phyloP scores from a whole-genome alignment of 768 basidiomycete genomes.

The Suillus fuscotomentosus region DNA sequence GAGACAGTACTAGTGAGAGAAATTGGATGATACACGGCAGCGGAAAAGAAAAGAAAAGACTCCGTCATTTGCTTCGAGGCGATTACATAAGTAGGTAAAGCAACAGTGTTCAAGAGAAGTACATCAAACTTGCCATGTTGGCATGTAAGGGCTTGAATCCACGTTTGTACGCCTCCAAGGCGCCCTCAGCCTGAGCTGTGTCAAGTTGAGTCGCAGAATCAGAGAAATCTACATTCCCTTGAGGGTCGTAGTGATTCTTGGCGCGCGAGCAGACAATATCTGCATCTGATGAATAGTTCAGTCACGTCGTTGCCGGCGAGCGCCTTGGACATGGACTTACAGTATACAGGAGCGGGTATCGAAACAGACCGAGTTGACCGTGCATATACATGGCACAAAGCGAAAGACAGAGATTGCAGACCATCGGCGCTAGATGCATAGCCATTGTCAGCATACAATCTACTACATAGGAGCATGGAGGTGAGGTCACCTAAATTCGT shows the following conservation, averaged over 20 bases:
- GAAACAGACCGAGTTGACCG: constrained; percentile 80
- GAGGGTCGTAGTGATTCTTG: constrained; percentile 78
- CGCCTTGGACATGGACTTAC: constrained; percentile 36
- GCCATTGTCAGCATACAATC: constrained; percentile 9
- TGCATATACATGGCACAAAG: constrained; percentile 79
- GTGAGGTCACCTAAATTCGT: constrained; percentile 52
- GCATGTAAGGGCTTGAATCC: constrained; percentile 57
- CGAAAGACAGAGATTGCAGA: constrained; percentile 69
- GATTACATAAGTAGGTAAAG: not conserved
- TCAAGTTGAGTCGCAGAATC: constrained; percentile 54
- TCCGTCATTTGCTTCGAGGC: not conserved
- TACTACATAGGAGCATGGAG: not conserved
- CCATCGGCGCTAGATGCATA: constrained; percentile 50
- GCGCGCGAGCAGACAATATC: constrained; percentile 76
- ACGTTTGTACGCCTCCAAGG: constrained; percentile 47
- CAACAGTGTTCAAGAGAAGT: constrained; percentile 42
- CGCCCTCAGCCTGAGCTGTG: constrained; percentile 37
- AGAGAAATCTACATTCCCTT: constrained; percentile 53
- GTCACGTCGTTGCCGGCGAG: not conserved
- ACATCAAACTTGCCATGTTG: constrained; percentile 54
- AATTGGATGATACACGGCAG: not conserved
- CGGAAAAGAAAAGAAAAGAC: too few species aligned
- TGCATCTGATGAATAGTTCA: constrained; percentile 49
- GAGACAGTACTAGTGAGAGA: not conserved
- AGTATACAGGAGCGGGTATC: constrained; percentile 81